A percentile compares a stretch with the other conserved stretches of the same genome.
These are phyloP conservation scores for Leishmania major DNA, from an alignment of 208 protist species.

Conservation along the genomic window DNA sequence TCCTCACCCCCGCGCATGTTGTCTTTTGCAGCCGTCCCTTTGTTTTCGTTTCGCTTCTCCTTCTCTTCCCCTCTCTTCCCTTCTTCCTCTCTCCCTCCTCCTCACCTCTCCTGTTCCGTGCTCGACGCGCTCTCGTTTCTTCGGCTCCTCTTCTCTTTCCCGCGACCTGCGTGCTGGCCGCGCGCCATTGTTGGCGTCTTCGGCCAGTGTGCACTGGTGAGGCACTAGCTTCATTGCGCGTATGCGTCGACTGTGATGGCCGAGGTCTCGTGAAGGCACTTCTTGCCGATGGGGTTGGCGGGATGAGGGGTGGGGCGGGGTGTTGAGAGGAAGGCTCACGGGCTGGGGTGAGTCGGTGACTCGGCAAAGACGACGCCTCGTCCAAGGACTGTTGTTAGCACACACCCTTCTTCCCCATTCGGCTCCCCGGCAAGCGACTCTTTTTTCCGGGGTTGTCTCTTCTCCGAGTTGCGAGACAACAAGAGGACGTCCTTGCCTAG, in stretches of 20 bases:
- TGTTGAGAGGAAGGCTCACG: neutral
- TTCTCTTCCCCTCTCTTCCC: neutral
- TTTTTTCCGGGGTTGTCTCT: neutral
- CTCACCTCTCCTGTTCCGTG: neutral
- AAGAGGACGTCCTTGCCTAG: neutral
- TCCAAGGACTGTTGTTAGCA: neutral
- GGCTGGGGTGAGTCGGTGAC: neutral
- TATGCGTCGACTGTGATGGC: neutral
- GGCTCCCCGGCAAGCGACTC: neutral
- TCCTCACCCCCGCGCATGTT: neutral
- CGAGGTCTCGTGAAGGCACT: neutral
- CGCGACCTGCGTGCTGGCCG: neutral
- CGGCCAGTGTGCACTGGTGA: neutral
- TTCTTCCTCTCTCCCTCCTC: neutral
- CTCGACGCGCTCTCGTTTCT: neutral
- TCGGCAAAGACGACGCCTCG: neutral
- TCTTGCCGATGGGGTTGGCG: neutral
- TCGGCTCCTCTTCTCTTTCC: neutral
- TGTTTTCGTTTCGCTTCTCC: neutral
- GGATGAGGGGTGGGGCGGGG: neutral
- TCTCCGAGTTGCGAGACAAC: neutral
- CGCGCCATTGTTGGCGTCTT: neutral
- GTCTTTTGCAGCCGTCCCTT: neutral
- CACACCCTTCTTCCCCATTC: neutral
- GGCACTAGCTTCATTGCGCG: neutral